Conservation (phyloP, 306 rosid genomes). For the Sphenostylis stenocarpa region DNA sequence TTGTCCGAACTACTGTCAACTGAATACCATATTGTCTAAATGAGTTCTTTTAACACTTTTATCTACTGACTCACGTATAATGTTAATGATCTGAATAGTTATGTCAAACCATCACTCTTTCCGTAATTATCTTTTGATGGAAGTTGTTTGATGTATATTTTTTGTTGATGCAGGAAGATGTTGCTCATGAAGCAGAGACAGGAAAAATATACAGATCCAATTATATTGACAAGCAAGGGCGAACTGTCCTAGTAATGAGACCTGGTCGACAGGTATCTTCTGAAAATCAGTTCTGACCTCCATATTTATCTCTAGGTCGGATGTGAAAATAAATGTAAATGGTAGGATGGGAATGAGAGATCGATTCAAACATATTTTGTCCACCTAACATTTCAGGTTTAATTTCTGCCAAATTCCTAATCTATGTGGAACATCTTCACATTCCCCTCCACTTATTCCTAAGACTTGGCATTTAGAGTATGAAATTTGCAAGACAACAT, state of each 20-base stretch:
- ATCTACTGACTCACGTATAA: neutral
- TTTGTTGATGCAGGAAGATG: constrained; percentile 60
- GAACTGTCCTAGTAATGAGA: constrained; percentile 79
- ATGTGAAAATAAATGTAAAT: constrained; percentile 14
- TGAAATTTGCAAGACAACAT: neutral
- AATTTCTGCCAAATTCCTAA: neutral
- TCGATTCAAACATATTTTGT: neutral
- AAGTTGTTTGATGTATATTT: constrained; percentile 2
- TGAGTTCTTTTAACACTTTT: neutral
- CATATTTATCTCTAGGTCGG: constrained; percentile 5
- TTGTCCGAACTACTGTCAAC: neutral
- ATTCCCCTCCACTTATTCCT: neutral
- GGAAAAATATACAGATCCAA: constrained; percentile 72
- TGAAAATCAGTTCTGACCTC: constrained; percentile 22
- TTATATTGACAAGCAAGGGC: constrained; percentile 66
- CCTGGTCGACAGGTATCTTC: constrained; percentile 76
- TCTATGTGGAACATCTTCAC: neutral
- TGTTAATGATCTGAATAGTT: neutral
- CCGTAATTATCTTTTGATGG: constrained; percentile 3
- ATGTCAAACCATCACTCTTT: constrained; percentile 16
- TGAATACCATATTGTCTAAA: neutral
- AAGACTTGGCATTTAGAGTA: neutral
- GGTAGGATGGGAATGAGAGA: constrained; percentile 12
- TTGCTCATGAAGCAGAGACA: constrained; percentile 77
- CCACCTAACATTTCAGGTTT: neutral